These are phyloP conservation scores for Phialocephala subalpina DNA, from an alignment of 2,329 filamentous ascomycete genomes.

Conservation along the genomic window DNA sequence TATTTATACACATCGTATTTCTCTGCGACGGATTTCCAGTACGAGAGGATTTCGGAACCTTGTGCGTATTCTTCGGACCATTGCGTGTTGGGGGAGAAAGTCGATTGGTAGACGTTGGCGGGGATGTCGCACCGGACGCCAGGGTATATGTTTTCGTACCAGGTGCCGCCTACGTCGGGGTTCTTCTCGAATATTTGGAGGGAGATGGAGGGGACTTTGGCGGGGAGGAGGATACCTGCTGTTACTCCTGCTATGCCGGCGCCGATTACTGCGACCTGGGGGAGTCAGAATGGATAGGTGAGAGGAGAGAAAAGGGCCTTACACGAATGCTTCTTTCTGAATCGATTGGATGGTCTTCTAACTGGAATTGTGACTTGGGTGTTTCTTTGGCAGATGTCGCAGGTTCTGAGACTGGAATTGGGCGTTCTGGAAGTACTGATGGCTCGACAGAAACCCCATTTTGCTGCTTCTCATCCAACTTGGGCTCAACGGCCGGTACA, in stretches of 20 bases:
- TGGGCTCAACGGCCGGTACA: neutral
- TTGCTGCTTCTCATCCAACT: neutral
- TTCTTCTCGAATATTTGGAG: slow-evolving; percentile 60
- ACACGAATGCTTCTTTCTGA: slow-evolving; percentile 21
- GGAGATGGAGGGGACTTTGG: slow-evolving; percentile 68
- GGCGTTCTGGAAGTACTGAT: neutral
- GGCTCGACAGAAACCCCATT: neutral
- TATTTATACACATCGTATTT: slow-evolving; percentile 72
- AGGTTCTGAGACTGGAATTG: neutral
- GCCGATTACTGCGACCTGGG: slow-evolving; percentile 57
- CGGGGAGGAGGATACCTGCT: slow-evolving; percentile 71
- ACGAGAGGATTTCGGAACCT: slow-evolving; percentile 71
- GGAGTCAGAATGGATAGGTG: neutral
- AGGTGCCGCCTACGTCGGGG: slow-evolving; percentile 27
- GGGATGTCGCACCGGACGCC: slow-evolving; percentile 36
- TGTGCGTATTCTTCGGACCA: slow-evolving; percentile 75
- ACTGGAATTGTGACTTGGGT: slow-evolving; percentile 38
- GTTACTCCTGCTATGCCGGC: slow-evolving; percentile 70
- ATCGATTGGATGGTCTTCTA: slow-evolving; percentile 50
- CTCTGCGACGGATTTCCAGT: slow-evolving; percentile 68
- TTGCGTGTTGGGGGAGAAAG: slow-evolving; percentile 71
- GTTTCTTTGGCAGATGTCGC: neutral
- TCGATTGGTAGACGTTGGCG: slow-evolving; percentile 69
- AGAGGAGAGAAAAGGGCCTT: slow-evolving; percentile 15
- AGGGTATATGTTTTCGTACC: slow-evolving; percentile 51